phyloP scores from a whole-genome alignment of 768 basidiomycete species.

The Hericium alpestre region DNA sequence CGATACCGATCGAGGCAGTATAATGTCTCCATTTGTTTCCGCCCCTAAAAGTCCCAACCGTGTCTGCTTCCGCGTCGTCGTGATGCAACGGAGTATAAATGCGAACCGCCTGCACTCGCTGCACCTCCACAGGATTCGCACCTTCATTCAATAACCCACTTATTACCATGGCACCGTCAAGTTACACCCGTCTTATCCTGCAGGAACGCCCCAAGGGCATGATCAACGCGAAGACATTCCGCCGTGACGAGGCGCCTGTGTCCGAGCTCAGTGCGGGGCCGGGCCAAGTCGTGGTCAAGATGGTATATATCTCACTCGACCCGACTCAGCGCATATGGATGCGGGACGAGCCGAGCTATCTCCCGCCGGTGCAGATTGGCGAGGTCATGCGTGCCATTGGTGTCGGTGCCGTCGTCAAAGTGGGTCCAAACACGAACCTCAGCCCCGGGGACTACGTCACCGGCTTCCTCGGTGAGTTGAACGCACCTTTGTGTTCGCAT shows the following conservation, averaged over 20 bases:
- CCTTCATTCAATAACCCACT: not conserved
- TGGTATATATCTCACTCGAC: slow-evolving; percentile 73
- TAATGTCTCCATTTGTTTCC: too few relatives aligned
- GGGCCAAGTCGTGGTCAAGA: slow-evolving; percentile 59
- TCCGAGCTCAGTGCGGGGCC: slow-evolving; percentile 38
- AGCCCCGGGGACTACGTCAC: slow-evolving; percentile 60
- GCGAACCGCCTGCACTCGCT: too few relatives aligned
- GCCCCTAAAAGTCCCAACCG: too few relatives aligned
- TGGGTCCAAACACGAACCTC: slow-evolving; percentile 33
- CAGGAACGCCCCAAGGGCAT: slow-evolving; percentile 62
- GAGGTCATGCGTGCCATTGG: slow-evolving; percentile 58
- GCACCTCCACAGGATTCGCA: too few relatives aligned
- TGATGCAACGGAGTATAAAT: too few relatives aligned
- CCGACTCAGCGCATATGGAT: slow-evolving; percentile 86
- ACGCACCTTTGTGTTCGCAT: not conserved
- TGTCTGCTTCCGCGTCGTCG: too few relatives aligned
- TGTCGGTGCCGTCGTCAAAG: too few relatives aligned
- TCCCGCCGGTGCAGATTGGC: slow-evolving; percentile 33
- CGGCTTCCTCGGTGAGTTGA: slow-evolving; percentile 46
- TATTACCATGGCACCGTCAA: not conserved
- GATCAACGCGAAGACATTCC: slow-evolving; percentile 68
- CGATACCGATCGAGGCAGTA: too few relatives aligned
- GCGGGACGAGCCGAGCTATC: slow-evolving; percentile 58
- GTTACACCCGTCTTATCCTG: slow-evolving; percentile 63
- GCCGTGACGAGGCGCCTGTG: slow-evolving; percentile 41